phyloP scores from a whole-genome alignment of 805 yeast genomes.

The Peterozyma xylosa region DNA sequence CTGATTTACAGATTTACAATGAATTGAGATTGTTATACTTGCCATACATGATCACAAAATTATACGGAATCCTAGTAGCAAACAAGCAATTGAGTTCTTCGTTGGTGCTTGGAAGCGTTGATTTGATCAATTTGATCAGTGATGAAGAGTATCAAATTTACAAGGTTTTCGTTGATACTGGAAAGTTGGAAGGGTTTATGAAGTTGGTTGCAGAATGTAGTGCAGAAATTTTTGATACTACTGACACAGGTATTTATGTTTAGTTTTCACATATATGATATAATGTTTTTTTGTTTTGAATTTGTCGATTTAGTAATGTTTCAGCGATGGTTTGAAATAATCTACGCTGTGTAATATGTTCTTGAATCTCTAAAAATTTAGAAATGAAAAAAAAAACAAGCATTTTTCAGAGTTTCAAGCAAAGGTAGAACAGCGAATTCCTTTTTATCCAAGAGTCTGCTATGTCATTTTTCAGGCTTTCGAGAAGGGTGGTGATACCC shows the following conservation, averaged over 20 bases:
- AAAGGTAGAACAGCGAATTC: too few relatives aligned
- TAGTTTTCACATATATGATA: constrained; percentile 1
- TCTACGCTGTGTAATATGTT: too few relatives aligned
- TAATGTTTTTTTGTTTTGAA: too few relatives aligned
- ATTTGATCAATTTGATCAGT: constrained; percentile 57
- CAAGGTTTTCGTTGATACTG: constrained; percentile 49
- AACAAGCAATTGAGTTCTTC: constrained; percentile 30
- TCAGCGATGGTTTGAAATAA: too few relatives aligned
- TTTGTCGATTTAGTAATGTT: too few relatives aligned
- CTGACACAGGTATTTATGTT: constrained; percentile 32
- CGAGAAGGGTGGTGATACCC: too few relatives aligned
- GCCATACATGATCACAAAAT: constrained; percentile 64
- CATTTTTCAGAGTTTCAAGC: too few relatives aligned
- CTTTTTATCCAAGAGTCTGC: too few relatives aligned
- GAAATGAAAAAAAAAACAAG: too few relatives aligned
- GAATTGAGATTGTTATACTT: constrained; percentile 63
- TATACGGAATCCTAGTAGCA: constrained; percentile 40
- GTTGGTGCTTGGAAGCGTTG: constrained; percentile 37
- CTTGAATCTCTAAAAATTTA: too few relatives aligned
- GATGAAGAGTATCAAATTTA: constrained; percentile 58
- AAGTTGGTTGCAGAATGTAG: constrained; percentile 53
- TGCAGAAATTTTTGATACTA: constrained; percentile 15
- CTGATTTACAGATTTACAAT: constrained; percentile 32
- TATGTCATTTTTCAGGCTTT: too few relatives aligned
- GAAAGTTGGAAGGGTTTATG: constrained; percentile 47